Evolutionary conservation across 2,329 filamentous ascomycete genomes (phyloP).

Genomic region (Fonsecaea erecta): DNA sequence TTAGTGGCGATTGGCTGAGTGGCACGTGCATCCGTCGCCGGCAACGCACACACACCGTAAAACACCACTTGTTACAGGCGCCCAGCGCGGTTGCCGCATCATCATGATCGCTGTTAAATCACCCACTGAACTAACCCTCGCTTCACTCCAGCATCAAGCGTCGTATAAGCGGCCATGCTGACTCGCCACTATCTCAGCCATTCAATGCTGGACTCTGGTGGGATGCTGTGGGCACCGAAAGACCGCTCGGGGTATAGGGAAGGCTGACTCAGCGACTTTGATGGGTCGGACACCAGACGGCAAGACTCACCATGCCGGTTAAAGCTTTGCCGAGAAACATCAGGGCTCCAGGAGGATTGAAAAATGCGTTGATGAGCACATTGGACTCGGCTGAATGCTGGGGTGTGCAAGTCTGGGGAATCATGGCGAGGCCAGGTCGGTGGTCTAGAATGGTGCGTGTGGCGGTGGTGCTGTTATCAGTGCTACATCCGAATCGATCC

Average conservation of each 20-base stretch:
- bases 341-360: not conserved
- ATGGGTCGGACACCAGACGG: not conserved
- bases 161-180: slow-evolving; percentile 3
- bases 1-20: not conserved
- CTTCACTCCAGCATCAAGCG: not conserved
- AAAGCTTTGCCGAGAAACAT: not conserved
- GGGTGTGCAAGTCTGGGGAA: not conserved
- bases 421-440: not conserved
- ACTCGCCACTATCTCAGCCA: not conserved
- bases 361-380: not conserved
- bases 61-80: too few species aligned
- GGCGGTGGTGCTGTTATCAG: not conserved
- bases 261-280: not conserved
- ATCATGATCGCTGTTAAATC: not conserved
- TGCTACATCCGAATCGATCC: not conserved
- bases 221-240: not conserved
- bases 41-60: too few species aligned
- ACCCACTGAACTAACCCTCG: not conserved
- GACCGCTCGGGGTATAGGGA: not conserved
- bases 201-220: not conserved
- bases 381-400: not conserved
- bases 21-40: not conserved
- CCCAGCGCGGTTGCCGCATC: too few species aligned
- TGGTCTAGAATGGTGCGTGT: not conserved
- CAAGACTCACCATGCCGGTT: not conserved